Percentiles rank a stretch among this genome's conserved stretches.
Conservation (phyloP, 768 basidiomycete species). For the Termitomyces heimii region DNA sequence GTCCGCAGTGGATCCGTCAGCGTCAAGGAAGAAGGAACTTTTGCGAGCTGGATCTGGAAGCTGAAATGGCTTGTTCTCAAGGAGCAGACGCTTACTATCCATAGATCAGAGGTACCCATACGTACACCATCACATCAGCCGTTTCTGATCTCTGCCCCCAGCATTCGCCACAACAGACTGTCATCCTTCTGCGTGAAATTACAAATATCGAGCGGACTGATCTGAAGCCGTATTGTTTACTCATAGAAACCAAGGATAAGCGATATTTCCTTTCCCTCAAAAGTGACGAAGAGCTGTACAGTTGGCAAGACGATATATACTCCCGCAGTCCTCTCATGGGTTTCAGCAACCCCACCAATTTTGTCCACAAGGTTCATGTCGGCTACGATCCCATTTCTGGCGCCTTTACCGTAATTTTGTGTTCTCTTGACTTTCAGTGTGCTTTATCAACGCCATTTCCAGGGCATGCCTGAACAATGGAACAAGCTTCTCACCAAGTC, state of each 20-base stretch:
- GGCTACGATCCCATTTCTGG: constrained; percentile 93
- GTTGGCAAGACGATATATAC: constrained; percentile 98
- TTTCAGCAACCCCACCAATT: constrained; percentile 92
- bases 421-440: not conserved
- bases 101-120: constrained; percentile 83
- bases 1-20: constrained; percentile 71
- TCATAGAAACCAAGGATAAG: constrained; percentile 82
- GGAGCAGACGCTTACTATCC: constrained; percentile 72
- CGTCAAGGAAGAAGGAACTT: constrained; percentile 86
- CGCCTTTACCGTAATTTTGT: constrained; percentile 77
- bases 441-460: constrained; percentile 5
- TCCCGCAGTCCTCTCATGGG: constrained; percentile 89
- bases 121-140: constrained; percentile 18
- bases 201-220: constrained; percentile 88
- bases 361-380: constrained; percentile 98
- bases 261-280: constrained; percentile 79
- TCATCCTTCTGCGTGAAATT: constrained; percentile 71
- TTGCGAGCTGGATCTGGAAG: constrained; percentile 89
- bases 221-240: constrained; percentile 89
- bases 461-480: constrained; percentile 99
- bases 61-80: constrained; percentile 86
- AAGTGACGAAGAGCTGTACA: constrained; percentile 95
- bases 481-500: constrained; percentile 94
- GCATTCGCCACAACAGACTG: constrained; percentile 51
- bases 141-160: constrained; percentile 14